Conservation (phyloP, 1,139 yeast genomes). For the Pichia sp. region DNA sequence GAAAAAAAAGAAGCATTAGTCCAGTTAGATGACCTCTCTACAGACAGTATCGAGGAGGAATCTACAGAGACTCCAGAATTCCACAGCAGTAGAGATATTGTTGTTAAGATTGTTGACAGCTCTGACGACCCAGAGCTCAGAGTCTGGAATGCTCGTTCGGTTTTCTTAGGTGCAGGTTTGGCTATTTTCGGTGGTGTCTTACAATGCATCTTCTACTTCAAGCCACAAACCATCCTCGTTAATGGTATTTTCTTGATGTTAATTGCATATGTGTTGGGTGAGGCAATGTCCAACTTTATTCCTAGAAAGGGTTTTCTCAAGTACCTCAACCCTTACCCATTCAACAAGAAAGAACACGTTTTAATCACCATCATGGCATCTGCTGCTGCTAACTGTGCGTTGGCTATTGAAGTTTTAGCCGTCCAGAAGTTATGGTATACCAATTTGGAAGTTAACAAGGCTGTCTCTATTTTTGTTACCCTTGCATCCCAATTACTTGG, state of each 20-base stretch:
- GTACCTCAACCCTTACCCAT: slow-evolving; percentile 46
- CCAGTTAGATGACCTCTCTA: background rate
- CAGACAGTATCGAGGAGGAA: no score
- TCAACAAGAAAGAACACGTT: slow-evolving; percentile 57
- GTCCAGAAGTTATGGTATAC: slow-evolving; percentile 48
- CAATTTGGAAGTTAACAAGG: no score
- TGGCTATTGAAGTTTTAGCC: slow-evolving; percentile 51
- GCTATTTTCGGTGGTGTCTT: slow-evolving; percentile 29
- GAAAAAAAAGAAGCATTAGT: background rate
- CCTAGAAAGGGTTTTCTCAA: slow-evolving; percentile 20
- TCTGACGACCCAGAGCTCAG: slow-evolving; percentile 22
- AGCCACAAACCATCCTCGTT: slow-evolving; percentile 28
- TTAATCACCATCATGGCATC: slow-evolving; percentile 45
- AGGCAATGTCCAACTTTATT: slow-evolving; percentile 22
- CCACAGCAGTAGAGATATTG: slow-evolving; percentile 15
- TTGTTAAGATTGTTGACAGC: slow-evolving; percentile 18
- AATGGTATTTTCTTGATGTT: slow-evolving; percentile 27
- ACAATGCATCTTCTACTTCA: slow-evolving; percentile 28
- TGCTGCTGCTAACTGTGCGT: slow-evolving; percentile 43
- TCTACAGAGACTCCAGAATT: background rate
- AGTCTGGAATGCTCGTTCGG: slow-evolving; percentile 27
- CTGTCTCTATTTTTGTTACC: no score
- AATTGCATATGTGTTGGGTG: slow-evolving; percentile 26
- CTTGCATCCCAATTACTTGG: no score
- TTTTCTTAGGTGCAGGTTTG: slow-evolving; percentile 25